These are phyloP conservation scores for Coleophoma crateriformis DNA, from an alignment of 2,329 filamentous ascomycete species.

Conservation along the genomic window DNA sequence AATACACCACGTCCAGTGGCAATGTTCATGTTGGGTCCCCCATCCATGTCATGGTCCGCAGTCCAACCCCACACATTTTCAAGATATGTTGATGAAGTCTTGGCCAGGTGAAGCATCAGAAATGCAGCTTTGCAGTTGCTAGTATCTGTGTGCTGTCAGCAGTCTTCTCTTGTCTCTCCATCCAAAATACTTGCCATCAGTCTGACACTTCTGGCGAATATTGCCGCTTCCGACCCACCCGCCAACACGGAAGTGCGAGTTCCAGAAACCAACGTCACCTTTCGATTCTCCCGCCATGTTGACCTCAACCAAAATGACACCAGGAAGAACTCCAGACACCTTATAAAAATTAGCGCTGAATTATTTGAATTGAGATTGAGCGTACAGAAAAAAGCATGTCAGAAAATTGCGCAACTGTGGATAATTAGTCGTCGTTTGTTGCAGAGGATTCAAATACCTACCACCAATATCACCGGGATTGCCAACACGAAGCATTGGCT, in stretches of 20 bases:
- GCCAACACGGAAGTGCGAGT: constrained; percentile 38
- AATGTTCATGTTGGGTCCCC: constrained; percentile 36
- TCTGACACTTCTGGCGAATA: neutral
- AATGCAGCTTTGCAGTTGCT: constrained; percentile 24
- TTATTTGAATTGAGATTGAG: neutral
- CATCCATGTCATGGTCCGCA: constrained; percentile 33
- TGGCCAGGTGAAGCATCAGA: constrained; percentile 25
- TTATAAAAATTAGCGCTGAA: neutral
- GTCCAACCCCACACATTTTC: constrained; percentile 42
- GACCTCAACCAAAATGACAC: constrained; percentile 12
- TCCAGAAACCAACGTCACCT: constrained; percentile 33
- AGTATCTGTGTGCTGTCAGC: neutral
- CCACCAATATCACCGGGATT: constrained; percentile 37
- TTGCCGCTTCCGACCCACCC: constrained; percentile 20
- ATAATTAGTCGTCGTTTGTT: neutral
- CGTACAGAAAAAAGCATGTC: constrained; percentile 42
- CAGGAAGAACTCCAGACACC: constrained; percentile 36
- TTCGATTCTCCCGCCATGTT: constrained; percentile 11
- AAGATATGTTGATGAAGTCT: constrained; percentile 28
- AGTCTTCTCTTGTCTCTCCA: neutral
- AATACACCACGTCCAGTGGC: constrained; percentile 40
- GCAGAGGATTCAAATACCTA: neutral
- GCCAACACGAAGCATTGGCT: constrained; percentile 44
- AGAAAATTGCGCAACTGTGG: constrained; percentile 38
- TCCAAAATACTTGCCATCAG: neutral